These are phyloP conservation scores for Xanthoparmelia taractica DNA, from an alignment of 495 filamentous ascomycete genomes.

Conservation along the genomic window DNA sequence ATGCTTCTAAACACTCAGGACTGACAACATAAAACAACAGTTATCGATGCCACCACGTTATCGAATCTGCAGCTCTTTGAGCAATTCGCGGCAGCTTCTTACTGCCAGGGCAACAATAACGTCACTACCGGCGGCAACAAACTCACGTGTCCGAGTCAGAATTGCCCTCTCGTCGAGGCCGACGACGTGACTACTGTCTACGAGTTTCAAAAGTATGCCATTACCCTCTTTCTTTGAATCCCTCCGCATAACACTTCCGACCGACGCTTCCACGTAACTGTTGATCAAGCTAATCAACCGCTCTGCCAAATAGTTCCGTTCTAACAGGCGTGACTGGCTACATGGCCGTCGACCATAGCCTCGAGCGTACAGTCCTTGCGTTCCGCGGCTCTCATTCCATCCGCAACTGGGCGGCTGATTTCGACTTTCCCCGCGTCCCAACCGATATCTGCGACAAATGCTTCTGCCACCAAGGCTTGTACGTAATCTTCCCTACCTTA, in stretches of 20 bases:
- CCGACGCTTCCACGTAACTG: no score
- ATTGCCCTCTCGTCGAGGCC: slow-evolving; percentile 54
- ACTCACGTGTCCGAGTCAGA: slow-evolving; percentile 51
- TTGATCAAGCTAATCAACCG: no score
- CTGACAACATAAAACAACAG: slow-evolving; percentile 15
- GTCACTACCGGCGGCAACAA: slow-evolving; percentile 36
- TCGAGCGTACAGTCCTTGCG: slow-evolving; percentile 54
- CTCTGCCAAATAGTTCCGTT: slow-evolving; percentile 30
- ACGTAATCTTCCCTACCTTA: background rate
- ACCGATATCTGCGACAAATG: slow-evolving; percentile 45
- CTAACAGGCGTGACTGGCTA: slow-evolving; percentile 60
- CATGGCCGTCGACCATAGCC: slow-evolving; percentile 57
- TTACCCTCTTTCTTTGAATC: background rate
- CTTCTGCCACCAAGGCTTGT: slow-evolving; percentile 46
- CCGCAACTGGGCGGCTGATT: slow-evolving; percentile 60
- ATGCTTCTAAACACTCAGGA: background rate
- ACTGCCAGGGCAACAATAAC: slow-evolving; percentile 53
- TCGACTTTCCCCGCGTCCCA: slow-evolving; percentile 36
- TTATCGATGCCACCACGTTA: slow-evolving; percentile 34
- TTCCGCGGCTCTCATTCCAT: slow-evolving; percentile 60
- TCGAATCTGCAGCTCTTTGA: slow-evolving; percentile 52
- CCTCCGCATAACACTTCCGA: background rate
- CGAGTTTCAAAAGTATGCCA: slow-evolving; percentile 54
- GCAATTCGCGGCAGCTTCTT: slow-evolving; percentile 63
- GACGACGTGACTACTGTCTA: slow-evolving; percentile 47